Percentiles rank a stretch among this genome's conserved stretches.
Evolutionary conservation across 306 rosid genomes (phyloP).

Genomic region (Cyamopsis tetragonoloba): DNA sequence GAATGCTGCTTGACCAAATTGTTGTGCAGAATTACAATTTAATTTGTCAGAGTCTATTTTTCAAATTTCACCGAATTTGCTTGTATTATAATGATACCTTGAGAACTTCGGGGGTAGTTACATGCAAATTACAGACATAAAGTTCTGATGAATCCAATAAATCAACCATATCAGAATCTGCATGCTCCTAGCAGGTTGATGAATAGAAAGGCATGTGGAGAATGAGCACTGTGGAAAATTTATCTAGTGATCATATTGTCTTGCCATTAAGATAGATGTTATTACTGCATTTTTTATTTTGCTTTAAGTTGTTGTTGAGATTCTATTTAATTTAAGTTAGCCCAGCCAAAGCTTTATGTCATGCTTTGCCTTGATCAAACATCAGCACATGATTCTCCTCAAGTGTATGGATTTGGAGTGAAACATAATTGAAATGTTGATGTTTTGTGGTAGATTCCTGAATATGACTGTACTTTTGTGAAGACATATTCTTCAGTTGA

Average conservation of each 20-base stretch:
- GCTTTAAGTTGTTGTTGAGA: neutral
- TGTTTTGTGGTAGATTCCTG: neutral
- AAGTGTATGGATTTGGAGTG: neutral
- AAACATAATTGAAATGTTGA: neutral
- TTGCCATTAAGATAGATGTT: too few relatives aligned
- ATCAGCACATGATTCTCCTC: neutral
- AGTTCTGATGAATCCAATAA: neutral
- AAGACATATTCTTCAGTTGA: neutral
- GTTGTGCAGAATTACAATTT: neutral
- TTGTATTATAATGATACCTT: neutral
- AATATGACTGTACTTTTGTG: neutral
- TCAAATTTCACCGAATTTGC: neutral
- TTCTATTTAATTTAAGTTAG: neutral
- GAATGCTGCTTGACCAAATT: neutral
- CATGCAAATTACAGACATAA: neutral
- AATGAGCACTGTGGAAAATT: neutral
- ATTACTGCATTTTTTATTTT: too few relatives aligned
- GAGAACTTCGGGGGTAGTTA: neutral
- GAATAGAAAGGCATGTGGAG: neutral
- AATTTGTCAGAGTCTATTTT: neutral
- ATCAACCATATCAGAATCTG: neutral
- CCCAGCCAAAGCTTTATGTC: neutral
- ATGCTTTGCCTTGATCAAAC: neutral
- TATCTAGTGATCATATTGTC: too few relatives aligned
- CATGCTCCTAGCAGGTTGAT: neutral